Conservation (phyloP, 1,284 basidiomycete species). For the Wallemia ichthyophaga region DNA sequence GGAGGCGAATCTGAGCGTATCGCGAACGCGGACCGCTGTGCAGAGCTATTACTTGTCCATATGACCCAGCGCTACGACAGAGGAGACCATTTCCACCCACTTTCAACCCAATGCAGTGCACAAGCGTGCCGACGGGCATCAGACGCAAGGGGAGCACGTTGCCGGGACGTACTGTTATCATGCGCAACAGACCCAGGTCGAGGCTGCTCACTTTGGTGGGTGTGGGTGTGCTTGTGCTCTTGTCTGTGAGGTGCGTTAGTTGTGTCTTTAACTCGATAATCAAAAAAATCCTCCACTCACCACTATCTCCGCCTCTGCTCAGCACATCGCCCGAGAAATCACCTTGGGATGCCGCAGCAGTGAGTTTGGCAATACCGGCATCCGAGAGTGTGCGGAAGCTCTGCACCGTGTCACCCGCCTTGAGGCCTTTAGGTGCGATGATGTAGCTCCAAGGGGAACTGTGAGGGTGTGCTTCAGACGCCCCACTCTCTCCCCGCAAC, state of each 20-base stretch:
- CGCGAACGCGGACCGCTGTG: conserved; percentile 24
- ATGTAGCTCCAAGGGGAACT: conserved; percentile 36
- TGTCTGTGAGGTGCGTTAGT: no score
- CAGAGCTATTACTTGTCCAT: conserved; percentile 48
- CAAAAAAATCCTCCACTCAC: no score
- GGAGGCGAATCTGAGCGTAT: conserved; percentile 58
- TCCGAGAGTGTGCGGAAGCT: conserved; percentile 29
- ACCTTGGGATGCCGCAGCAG: background rate
- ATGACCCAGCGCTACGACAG: conserved; percentile 66
- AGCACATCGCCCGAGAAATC: background rate
- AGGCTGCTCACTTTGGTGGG: conserved; percentile 17
- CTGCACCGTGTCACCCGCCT: conserved; percentile 63
- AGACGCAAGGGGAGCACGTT: conserved; percentile 76
- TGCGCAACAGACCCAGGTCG: conserved; percentile 58
- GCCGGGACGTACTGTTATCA: conserved; percentile 57
- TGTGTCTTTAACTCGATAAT: no score
- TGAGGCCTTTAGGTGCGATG: conserved; percentile 60
- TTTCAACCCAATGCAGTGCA: conserved; percentile 56
- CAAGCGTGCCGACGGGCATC: conserved; percentile 67
- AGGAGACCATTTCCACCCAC: conserved; percentile 50
- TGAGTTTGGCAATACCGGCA: conserved; percentile 1
- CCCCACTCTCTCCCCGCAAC: conserved; percentile 26
- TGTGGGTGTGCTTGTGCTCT: background rate
- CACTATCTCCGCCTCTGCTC: no score
- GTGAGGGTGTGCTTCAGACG: conserved; percentile 12